Evolutionary conservation across 106 monocot species (phyloP), one percentile per base, ranked within the genome.

Genomic region (Dendrobium nobile): DNA sequence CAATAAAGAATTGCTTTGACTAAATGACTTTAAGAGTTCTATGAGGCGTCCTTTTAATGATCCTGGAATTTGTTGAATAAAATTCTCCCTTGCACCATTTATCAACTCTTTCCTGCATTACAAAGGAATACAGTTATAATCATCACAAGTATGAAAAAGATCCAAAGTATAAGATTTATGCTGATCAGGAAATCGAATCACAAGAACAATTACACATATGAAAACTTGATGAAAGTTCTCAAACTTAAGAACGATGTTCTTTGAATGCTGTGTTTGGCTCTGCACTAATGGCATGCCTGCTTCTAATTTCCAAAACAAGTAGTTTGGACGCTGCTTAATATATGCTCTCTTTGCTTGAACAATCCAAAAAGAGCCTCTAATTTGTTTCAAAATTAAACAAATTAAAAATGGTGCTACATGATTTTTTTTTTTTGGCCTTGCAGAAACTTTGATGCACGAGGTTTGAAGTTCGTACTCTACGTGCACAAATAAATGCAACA

Each of bases 1-100:
- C 73, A 78, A 74, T 47, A 86, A 70, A 78, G 51, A 67, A 28
- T 84, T 84, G 48, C 79, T 65, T 67, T 86, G 48, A 77, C 86
- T 88, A 55, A 91, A 91, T 86, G 82, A 85, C 77, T 75, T 78
- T 59, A 88, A 82, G 2, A 73, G 84, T 56, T 75, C 65, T 67
- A 89, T 61, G 41, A 88, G 88, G 55, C 81, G 82, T 70, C 79
- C 88, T 81, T 88, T 88, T 54, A 91, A 72, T 79, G 91, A 85
- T 67, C 81, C 83, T 44, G 91, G 91, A 81, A 91, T 82, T 77
- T 91, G 80, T 55, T 86, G 75, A 47, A 79, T 58, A 73, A 91
- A 91, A 33, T 27, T 78, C 81, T 81, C 86, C 72, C 75, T 88
- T 15, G 88, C 86, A 82, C 80, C 78, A 40, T 55, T 72, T 48